Evolutionary conservation across 2,329 filamentous ascomycete species (phyloP).

Genomic region (Trichoderma sp.): DNA sequence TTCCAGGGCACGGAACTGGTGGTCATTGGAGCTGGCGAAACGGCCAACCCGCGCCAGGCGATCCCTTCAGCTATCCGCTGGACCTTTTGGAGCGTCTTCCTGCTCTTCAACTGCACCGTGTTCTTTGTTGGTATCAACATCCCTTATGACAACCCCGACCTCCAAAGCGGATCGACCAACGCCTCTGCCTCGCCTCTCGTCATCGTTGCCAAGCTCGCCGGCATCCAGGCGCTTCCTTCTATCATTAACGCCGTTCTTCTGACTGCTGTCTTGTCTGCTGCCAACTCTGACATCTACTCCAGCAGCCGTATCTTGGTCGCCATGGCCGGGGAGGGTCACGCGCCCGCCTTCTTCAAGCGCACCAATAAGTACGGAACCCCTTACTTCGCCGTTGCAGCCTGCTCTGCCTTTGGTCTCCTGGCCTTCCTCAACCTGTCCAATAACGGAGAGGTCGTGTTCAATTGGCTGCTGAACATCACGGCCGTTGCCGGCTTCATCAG

Average conservation of each 20-base stretch:
- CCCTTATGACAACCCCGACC: slow-evolving; percentile 55
- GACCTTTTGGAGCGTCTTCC: slow-evolving; percentile 72
- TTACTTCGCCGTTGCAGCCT: slow-evolving; percentile 54
- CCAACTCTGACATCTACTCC: slow-evolving; percentile 74
- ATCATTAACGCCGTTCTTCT: slow-evolving; percentile 78
- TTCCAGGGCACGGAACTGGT: slow-evolving; percentile 74
- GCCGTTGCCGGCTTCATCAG: slow-evolving; percentile 67
- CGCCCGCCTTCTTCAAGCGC: slow-evolving; percentile 55
- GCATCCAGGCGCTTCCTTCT: slow-evolving; percentile 59
- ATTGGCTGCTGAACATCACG: slow-evolving; percentile 70
- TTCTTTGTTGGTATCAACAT: slow-evolving; percentile 72
- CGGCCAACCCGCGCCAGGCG: slow-evolving; percentile 66
- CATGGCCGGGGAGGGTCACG: slow-evolving; percentile 61
- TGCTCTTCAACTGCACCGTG: slow-evolving; percentile 61
- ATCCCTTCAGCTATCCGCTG: slow-evolving; percentile 70
- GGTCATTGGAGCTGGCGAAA: slow-evolving; percentile 75
- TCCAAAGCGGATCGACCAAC: slow-evolving; percentile 51
- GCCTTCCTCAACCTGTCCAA: slow-evolving; percentile 64
- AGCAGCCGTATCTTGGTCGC: slow-evolving; percentile 66
- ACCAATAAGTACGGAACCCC: slow-evolving; percentile 63
- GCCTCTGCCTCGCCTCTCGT: slow-evolving; percentile 65
- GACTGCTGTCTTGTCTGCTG: slow-evolving; percentile 74
- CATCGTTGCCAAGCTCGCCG: slow-evolving; percentile 58
- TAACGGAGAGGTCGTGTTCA: slow-evolving; percentile 59
- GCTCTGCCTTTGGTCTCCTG: slow-evolving; percentile 57